Conservation (phyloP, 352 stramenopile genomes). For the Sclerospora graminicola region DNA sequence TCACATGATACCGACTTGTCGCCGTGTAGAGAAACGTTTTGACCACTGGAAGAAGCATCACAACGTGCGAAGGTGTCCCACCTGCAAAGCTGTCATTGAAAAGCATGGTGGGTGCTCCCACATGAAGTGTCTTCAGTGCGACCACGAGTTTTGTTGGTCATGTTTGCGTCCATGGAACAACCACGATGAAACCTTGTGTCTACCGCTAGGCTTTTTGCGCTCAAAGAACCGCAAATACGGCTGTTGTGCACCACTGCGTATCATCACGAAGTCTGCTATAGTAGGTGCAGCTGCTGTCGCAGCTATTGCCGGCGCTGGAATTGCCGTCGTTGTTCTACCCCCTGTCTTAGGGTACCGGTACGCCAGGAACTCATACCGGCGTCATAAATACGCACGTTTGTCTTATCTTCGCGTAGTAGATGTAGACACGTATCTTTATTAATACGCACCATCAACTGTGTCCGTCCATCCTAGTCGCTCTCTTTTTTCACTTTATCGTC, state of each 20-base stretch:
- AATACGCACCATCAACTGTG: not conserved
- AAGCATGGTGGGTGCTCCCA: constrained; percentile 79
- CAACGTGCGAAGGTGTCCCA: constrained; percentile 61
- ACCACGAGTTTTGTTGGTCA: constrained; percentile 78
- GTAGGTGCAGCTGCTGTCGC: constrained; percentile 40
- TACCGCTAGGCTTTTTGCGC: constrained; percentile 50
- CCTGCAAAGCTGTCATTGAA: constrained; percentile 63
- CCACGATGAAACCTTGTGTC: constrained; percentile 70
- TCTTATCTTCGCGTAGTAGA: constrained; percentile 24
- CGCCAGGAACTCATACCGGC: constrained; percentile 33
- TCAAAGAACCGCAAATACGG: constrained; percentile 61
- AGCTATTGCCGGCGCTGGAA: constrained; percentile 37
- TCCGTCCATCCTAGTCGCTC: not conserved
- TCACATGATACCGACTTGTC: constrained; percentile 44
- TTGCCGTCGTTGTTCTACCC: constrained; percentile 59
- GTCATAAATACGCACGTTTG: constrained; percentile 26
- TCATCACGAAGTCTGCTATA: constrained; percentile 59
- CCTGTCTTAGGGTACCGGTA: constrained; percentile 57
- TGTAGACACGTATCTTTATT: constrained; percentile 20
- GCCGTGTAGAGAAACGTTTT: constrained; percentile 54
- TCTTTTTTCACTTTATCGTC: not conserved
- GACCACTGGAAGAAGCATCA: constrained; percentile 55
- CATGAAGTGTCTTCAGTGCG: constrained; percentile 82
- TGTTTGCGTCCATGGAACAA: constrained; percentile 55
- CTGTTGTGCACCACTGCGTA: constrained; percentile 50